Evolutionary conservation across 345 rosid species (phyloP).

Genomic region (Punica granatum): DNA sequence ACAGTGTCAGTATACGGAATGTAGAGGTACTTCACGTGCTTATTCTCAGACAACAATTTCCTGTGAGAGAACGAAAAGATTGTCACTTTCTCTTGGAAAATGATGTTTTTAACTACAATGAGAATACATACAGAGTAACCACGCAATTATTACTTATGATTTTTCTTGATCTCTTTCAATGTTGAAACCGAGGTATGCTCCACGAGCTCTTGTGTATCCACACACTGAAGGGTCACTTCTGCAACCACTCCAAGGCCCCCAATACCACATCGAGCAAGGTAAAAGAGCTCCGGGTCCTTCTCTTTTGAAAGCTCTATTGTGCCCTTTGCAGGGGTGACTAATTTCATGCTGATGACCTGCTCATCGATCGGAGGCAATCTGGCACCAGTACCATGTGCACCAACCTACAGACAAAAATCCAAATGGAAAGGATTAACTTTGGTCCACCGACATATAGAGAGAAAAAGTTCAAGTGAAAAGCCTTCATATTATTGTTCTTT

Average conservation of each 20-base stretch:
- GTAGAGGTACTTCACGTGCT: constrained; percentile 88
- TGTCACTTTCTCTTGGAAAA: constrained; percentile 3
- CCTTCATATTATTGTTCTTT: background rate
- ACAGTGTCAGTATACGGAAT: constrained; percentile 80
- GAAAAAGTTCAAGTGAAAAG: background rate
- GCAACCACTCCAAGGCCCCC: constrained; percentile 97
- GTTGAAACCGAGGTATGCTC: constrained; percentile 78
- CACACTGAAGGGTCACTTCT: constrained; percentile 92
- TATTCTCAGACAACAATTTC: constrained; percentile 74
- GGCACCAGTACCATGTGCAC: constrained; percentile 98
- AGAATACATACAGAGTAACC: background rate
- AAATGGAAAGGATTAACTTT: background rate
- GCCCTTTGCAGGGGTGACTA: constrained; percentile 95
- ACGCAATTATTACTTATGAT: constrained; percentile 61
- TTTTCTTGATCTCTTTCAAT: constrained; percentile 74
- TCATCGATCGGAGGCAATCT: constrained; percentile 92
- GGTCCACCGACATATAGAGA: background rate
- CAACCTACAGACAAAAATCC: constrained; percentile 44
- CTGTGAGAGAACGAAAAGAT: constrained; percentile 31
- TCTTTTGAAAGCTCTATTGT: constrained; percentile 80
- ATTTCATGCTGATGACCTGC: constrained; percentile 82
- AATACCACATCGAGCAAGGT: constrained; percentile 87
- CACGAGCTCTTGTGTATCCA: constrained; percentile 87
- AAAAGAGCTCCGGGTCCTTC: constrained; percentile 83
- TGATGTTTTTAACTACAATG: background rate